Evolutionary conservation across 805 yeast genomes (phyloP), one percentile per base, ranked within the genome.

Genomic region (Zygosaccharomyces kombuchaensis): DNA sequence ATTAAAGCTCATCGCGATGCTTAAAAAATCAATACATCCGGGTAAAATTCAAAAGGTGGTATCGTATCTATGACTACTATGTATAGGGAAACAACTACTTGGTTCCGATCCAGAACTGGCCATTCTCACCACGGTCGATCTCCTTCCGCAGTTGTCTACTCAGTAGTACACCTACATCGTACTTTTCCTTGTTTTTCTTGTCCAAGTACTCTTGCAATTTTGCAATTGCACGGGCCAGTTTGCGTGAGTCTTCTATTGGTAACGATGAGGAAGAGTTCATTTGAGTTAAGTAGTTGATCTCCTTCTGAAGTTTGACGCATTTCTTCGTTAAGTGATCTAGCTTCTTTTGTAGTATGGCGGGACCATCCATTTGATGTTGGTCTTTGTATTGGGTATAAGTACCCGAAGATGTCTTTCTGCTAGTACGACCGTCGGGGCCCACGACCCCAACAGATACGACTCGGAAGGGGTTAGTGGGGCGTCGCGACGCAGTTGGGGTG

Each of bases 91-190:
- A 5, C 17, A 21, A 36, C 27, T 43, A 58, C 41, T 60, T 58
- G 14, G 54, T 53, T 4, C 67, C 63, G 12, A 63, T 59, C 68
- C 68, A 64, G 45, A 64, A 64, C 32, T 63, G 61, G 26, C 67
- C 74, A 46, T 67, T 62, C 43, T 68, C 71, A 23, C 75, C 75
- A 43, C 69, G 65, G 47, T 70, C 70, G 25, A 71, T 69, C 45
- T 70, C 62, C 38, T 61, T 67, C 54, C 75, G 65, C 35, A 71
- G 55, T 19, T 69, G 68, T 36, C 74, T 63, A 19, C 74, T 68
- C 30, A 72, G 48, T 35, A 59, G 53, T 5, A 71, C 68, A 12
- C 74, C 76, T 3, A 69, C 55, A 34, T 71, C 76, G 52, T 72
- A 71, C 50, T 67, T 68, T 52, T 71, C 71, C 54, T 71, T 72